phyloP scores from a whole-genome alignment of 352 stramenopile genomes.

The Saprolegnia parasitica region DNA sequence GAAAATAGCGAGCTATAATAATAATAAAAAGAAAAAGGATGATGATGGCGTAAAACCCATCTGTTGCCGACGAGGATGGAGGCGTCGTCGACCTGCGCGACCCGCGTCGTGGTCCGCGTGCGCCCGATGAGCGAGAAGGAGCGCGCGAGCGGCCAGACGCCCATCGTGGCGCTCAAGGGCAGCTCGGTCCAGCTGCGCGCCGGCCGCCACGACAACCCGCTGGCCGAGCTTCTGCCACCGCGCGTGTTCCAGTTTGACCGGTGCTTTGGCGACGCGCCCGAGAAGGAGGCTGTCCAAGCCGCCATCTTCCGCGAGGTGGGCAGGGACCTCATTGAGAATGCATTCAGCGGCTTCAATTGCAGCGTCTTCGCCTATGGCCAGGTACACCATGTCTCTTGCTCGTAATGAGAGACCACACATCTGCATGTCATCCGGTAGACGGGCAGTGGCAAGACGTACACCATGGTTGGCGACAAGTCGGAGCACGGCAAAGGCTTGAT shows the following conservation, averaged over 20 bases:
- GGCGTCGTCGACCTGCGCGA: conserved; percentile 39
- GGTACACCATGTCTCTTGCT: too few species aligned
- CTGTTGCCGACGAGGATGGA: background rate
- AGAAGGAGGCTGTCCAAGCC: conserved; percentile 54
- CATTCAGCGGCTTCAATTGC: conserved; percentile 81
- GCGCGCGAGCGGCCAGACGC: conserved; percentile 39
- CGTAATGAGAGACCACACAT: too few species aligned
- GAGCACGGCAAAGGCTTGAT: conserved; percentile 62
- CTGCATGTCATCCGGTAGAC: conserved; percentile 39
- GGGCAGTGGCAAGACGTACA: conserved; percentile 77
- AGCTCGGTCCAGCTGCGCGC: conserved; percentile 46
- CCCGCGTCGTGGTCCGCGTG: conserved; percentile 70
- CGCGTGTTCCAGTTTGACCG: conserved; percentile 74
- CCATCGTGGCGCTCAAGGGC: conserved; percentile 52
- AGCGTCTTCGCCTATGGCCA: conserved; percentile 73
- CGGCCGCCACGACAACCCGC: conserved; percentile 34
- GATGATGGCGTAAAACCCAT: too few species aligned
- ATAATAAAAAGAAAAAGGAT: conserved; percentile 2
- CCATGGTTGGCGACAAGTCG: conserved; percentile 73
- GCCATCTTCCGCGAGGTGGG: conserved; percentile 78
- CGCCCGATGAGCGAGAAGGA: conserved; percentile 61
- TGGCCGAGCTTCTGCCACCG: conserved; percentile 38
- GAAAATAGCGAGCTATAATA: background rate
- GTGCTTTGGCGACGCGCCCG: conserved; percentile 50
- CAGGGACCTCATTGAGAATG: conserved; percentile 54